Base-by-base conservation (phyloP, 139 green algal species). In the Chlamydomonas urium region DNA sequence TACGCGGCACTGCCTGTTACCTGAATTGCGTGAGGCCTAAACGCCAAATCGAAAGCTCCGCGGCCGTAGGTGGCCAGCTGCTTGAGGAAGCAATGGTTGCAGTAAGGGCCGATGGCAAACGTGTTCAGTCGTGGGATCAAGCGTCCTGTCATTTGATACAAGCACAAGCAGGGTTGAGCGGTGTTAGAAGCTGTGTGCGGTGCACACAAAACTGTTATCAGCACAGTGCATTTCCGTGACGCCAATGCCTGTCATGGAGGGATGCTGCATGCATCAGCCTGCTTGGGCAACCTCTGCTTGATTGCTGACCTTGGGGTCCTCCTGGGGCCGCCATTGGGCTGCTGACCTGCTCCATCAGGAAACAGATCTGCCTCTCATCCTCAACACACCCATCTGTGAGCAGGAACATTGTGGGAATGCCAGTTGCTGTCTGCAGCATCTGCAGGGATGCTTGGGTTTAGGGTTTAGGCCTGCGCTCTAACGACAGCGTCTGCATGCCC, bases 1-100 rank as follows among this genome's bases (percentile, higher is more conserved):
- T 47, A 61, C 79, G 73, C 1, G 72, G n/a, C 56, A 63, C 56
- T 32, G 24, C 60, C 60, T 47, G 8, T 47, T 48, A 72, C 68
- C 74, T 78, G 69, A 36, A 91, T 84, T 1, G 47, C 37, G 59
- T 80, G 56, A 4, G 77, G 66, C 36, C 66, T 65, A 62, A 88
- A 86, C 23, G 84, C 86, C 1, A 79, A 75, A 37, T 88, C 86
- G 38, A 75, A 81, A 24, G 81, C 58, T n/a, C 86, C 86, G 2
- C 82, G 59, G 17, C 82, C 84, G n/a, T 84, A 73, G 19, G 67
- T 65, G 6, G 83, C 74, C 4, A 89, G 74, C 69, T 81, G 75
- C 59, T 85, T 85, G 17, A 91, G 70, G 72, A 91, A 90, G 78
- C 80, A 91, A 71, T 91, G 79, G 79, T 91, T 91, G 81, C 82